phyloP scores from a whole-genome alignment of 225 moss, liverwort and hornwort species.

The Neckera pumila region DNA sequence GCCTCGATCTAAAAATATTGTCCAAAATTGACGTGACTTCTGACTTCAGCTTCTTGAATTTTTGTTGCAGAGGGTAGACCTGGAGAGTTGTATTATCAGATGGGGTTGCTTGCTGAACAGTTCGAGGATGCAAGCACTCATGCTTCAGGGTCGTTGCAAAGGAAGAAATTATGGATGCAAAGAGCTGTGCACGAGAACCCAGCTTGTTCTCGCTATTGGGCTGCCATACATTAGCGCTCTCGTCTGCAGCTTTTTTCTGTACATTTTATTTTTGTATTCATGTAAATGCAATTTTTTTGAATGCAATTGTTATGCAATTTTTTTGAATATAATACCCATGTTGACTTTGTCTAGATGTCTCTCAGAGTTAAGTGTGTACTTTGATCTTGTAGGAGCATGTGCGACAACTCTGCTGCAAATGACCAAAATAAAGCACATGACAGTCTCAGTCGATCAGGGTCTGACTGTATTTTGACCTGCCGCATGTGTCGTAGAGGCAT shows the following conservation, averaged over 20 bases:
- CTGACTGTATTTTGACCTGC: not conserved
- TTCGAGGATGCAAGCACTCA: conserved; percentile 45
- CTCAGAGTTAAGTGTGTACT: not conserved
- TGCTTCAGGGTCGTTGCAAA: conserved; percentile 55
- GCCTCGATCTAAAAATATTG: not conserved
- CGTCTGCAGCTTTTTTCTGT: not conserved
- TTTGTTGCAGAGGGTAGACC: conserved; percentile 65
- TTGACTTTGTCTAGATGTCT: not conserved
- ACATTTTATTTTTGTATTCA: not conserved
- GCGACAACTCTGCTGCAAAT: not conserved
- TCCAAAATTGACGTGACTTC: not conserved
- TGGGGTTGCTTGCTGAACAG: conserved; percentile 70
- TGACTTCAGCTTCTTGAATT: not conserved
- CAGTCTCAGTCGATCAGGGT: not conserved
- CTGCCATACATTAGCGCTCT: conserved; percentile 9
- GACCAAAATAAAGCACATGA: not conserved
- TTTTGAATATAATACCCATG: too few species aligned
- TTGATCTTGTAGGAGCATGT: not conserved
- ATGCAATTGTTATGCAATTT: not conserved
- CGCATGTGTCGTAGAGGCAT: not conserved
- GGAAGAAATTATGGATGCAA: conserved; percentile 66
- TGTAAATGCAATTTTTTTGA: not conserved
- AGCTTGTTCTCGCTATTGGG: conserved; percentile 55
- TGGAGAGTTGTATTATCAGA: conserved; percentile 82
- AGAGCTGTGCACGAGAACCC: conserved; percentile 83